Evolutionary conservation across 768 basidiomycete genomes (phyloP), one percentile per base, ranked within the genome.

Genomic region (Pisolithus albus): DNA sequence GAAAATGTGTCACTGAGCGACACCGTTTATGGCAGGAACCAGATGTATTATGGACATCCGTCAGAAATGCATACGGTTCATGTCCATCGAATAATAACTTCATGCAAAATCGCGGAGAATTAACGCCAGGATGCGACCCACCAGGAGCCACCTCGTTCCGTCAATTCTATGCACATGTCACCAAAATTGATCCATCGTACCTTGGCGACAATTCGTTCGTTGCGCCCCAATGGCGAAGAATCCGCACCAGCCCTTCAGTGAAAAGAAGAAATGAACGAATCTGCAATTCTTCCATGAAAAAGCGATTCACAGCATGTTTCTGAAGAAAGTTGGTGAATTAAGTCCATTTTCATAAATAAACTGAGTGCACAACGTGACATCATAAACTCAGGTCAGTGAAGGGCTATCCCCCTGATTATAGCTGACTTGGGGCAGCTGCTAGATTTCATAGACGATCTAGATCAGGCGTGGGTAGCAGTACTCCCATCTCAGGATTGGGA

Each of bases 371-470:
- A 23, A 23, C 21, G 80, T 48, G 87, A 89, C 44, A 72, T 80
- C n/a, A 68, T 90, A 56, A 68, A 65, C 52, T 74, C 79, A n/a
- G n/a, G n/a, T n/a, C n/a, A 9, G 76, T 88, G 10, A 69, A 77
- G 5, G 84, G 86, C 5, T 91, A 91, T 61, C 65, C 69, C 73
- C 79, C n/a, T 0, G 65, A 72, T 15, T n/a, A 54, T 67, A 19
- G 64, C 70, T 7, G 66, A 71, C 13, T 66, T 91, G 1, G 73
- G 69, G 30, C 70, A 75, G 34, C 72, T 87, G 5, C 70, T 86
- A 23, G 80, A 84, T 53, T 86, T 81, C 71, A 68, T 90, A 23
- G 79, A 82, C 60, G 82, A 87, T 59, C 75, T 91, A 34, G 88
- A 91, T 65, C 75, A 80, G 47, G 85, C 81, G 0, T 91, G 88